Base-by-base conservation (phyloP, 148 eudicot species). In the Fagopyrum homotropicum region DNA sequence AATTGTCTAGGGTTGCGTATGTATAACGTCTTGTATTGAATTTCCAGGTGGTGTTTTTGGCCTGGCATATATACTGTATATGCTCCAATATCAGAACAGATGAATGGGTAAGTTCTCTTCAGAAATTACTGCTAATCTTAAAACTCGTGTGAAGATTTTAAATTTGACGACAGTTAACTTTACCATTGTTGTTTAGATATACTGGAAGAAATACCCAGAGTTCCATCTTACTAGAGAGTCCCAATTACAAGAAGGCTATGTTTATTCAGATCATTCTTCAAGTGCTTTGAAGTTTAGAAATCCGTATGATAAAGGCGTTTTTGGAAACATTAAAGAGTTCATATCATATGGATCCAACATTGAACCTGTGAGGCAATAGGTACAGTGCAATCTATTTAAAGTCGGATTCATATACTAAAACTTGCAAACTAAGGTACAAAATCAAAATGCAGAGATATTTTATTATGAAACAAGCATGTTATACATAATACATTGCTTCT, bases 121-220 rank as follows among this genome's bases (percentile, higher is more conserved):
- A 26, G 49, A 73, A 52, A 35, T 46, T 17, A 4, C 49, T 14
- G 50, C 66, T 46, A 19, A 22, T 60, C 51, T 75, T 15, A 51
- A 52, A 26, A 45, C 10, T 7, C 12, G 12, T 11, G 9, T 26
- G 29, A 40, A 9, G 57, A 52, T 4, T 52, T 45, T 72, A 19
- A 35, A 51, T 61, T 61, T 29, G 43, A 10, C 10, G 68, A 5
- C 4, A 10, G 19, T 63, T 63, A 30, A 61, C 1, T 4, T 29
- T 29, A 29, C 6, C 45, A 15, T 4, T 75, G 48, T 60, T 77
- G 4, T 78, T 83, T 87, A 92, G 97, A 84, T 92, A 71, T 87
- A 92, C 73, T 92, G 97, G 97, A 83, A 81, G 80, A 88, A 69
- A 56, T 91, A 89, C 80, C 92, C 93, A 19, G 97, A 91, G 82